Conservation (phyloP, 129 eudicot species). For the Logfia minima region DNA sequence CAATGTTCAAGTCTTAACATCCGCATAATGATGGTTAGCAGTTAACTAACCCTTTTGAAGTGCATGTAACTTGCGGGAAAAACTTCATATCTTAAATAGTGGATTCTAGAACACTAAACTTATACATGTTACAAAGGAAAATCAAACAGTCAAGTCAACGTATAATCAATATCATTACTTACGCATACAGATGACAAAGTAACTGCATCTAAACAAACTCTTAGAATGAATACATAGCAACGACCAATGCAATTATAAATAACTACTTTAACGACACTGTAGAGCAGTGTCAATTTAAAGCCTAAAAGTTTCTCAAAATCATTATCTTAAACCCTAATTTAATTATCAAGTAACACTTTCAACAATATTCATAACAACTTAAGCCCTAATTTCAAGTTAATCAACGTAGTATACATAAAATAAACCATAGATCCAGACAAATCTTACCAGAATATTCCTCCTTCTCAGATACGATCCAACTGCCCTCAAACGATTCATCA, state of each 20-base stretch:
- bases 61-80: neutral
- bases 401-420: neutral
- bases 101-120: neutral
- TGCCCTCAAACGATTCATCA: constrained; percentile 75
- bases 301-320: neutral
- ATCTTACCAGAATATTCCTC: constrained; percentile 67
- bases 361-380: neutral
- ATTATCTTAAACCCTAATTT: neutral
- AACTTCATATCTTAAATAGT: neutral
- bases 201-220: neutral
- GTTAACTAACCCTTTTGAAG: neutral
- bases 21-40: neutral
- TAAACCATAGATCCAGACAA: constrained; percentile 4
- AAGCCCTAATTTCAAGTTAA: neutral
- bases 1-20: neutral
- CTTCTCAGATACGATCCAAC: constrained; percentile 90
- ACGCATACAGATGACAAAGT: neutral
- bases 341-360: neutral
- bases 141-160: neutral
- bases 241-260: neutral
- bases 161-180: neutral
- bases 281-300: neutral
- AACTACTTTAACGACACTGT: neutral
- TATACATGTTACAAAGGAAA: neutral
- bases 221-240: neutral